These are phyloP conservation scores for Cornus suecica DNA, from an alignment of 148 eudicot genomes.

Conservation along the genomic window DNA sequence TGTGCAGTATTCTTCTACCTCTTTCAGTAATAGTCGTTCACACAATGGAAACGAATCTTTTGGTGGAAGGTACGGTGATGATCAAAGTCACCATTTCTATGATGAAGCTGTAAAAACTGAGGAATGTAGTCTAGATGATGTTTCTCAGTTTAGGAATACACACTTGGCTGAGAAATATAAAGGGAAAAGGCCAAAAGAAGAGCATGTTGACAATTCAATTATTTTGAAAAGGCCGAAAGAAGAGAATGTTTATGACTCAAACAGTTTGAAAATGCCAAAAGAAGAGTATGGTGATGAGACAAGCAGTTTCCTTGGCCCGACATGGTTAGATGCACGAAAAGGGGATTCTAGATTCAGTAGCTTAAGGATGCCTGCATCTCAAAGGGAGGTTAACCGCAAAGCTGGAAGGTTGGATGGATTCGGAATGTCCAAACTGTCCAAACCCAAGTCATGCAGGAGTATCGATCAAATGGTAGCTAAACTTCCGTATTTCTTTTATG, in stretches of 20 bases:
- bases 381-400: conserved; percentile 18
- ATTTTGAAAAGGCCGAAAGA: conserved; percentile 66
- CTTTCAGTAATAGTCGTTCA: conserved; percentile 14
- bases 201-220: conserved; percentile 36
- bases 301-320: conserved; percentile 22
- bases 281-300: conserved; percentile 50
- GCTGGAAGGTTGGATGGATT: conserved; percentile 9
- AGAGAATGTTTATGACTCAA: conserved; percentile 44
- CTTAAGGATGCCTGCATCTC: conserved; percentile 12
- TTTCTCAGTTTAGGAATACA: conserved; percentile 19
- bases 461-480: conserved; percentile 47
- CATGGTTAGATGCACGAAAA: conserved; percentile 31
- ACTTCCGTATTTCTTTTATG: conserved; percentile 87
- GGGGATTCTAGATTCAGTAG: conserved; percentile 14
- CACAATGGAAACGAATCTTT: conserved; percentile 15
- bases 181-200: conserved; percentile 65
- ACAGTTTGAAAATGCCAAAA: conserved; percentile 61
- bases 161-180: conserved; percentile 27
- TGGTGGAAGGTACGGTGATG: conserved; percentile 31
- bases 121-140: conserved; percentile 29
- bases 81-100: conserved; percentile 15
- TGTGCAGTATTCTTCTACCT: conserved; percentile 24
- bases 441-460: conserved; percentile 37
- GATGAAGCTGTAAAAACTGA: conserved; percentile 55
- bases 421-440: conserved; percentile 29